Conservation (phyloP, 306 rosid species). For the Dryas alaskensis region DNA sequence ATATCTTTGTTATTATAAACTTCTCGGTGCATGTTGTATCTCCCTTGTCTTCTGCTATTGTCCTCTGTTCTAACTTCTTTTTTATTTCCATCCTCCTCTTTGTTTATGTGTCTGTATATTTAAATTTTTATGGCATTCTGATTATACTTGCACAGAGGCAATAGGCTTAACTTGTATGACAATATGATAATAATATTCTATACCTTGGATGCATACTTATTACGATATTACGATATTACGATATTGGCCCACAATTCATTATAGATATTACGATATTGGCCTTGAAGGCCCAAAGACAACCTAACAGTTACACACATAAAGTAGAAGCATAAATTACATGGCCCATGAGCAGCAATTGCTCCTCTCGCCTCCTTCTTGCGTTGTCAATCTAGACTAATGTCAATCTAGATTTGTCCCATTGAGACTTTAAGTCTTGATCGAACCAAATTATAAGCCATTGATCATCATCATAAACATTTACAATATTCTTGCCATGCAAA, state of each 20-base stretch:
- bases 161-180: no score
- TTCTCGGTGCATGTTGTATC: not conserved
- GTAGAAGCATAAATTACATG: no score
- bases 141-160: not conserved
- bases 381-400: no score
- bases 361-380: no score
- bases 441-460: no score
- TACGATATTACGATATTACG: not conserved
- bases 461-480: no score
- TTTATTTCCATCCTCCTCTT: not conserved
- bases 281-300: no score
- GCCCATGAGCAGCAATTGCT: no score
- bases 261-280: not conserved
- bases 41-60: not conserved
- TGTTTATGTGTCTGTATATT: not conserved
- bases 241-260: not conserved
- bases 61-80: not conserved
- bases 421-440: no score
- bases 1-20: not conserved
- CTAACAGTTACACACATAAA: no score
- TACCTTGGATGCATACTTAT: not conserved
- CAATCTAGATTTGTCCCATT: no score
- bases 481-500: no score
- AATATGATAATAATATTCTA: not conserved
- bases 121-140: not conserved